phyloP scores from a whole-genome alignment of 2,329 filamentous ascomycete species.

The Trichoderma sp. region DNA sequence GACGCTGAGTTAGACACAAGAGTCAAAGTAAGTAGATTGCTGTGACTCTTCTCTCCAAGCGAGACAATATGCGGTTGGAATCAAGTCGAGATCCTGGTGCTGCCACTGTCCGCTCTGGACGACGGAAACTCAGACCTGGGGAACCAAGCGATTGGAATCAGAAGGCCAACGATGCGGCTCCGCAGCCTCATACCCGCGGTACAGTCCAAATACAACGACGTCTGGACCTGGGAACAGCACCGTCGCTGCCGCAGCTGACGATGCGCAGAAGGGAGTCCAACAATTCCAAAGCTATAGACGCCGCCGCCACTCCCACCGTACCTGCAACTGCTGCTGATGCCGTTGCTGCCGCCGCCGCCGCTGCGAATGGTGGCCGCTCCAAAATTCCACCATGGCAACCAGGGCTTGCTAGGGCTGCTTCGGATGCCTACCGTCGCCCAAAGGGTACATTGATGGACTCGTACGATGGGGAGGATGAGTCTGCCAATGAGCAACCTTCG shows the following conservation, averaged over 20 bases:
- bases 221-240: conserved; percentile 12
- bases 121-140: conserved; percentile 27
- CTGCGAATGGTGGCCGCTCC: conserved; percentile 21
- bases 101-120: conserved; percentile 29
- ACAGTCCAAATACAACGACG: conserved; percentile 33
- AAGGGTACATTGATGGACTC: conserved; percentile 25
- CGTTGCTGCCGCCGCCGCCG: not conserved
- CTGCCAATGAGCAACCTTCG: conserved; percentile 9
- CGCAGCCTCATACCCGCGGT: conserved; percentile 29
- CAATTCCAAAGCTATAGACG: conserved; percentile 29
- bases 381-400: conserved; percentile 31
- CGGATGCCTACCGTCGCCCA: conserved; percentile 33
- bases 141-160: conserved; percentile 21
- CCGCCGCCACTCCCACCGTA: conserved; percentile 21
- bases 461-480: conserved; percentile 20
- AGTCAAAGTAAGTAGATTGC: not conserved
- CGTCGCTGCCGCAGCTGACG: conserved; percentile 20
- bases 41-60: not conserved
- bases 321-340: conserved; percentile 1
- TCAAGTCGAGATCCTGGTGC: conserved; percentile 32
- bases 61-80: conserved; percentile 30
- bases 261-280: conserved; percentile 30
- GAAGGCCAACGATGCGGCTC: conserved; percentile 27
- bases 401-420: conserved; percentile 29
- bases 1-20: not conserved